A percentile compares a stretch with the other conserved stretches of the same genome.
These are phyloP conservation scores for Sarocladium brachiariae DNA, from an alignment of 2,329 filamentous ascomycete genomes.

Conservation along the genomic window DNA sequence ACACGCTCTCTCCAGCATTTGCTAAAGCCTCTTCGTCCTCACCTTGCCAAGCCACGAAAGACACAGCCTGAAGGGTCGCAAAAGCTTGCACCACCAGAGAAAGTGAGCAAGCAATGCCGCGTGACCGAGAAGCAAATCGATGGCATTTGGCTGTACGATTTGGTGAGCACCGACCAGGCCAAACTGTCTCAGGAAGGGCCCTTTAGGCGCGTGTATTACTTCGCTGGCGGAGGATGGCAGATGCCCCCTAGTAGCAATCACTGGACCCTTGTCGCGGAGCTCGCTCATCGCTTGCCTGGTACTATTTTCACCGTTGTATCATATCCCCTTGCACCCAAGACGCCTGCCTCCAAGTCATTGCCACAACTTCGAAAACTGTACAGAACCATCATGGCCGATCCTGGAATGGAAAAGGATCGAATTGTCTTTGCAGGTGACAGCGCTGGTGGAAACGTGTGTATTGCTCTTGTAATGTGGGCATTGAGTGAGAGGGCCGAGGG, in stretches of 20 bases:
- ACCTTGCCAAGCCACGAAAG: background rate
- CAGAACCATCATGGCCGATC: conserved; percentile 29
- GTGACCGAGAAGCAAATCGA: conserved; percentile 14
- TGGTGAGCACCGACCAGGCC: conserved; percentile 14
- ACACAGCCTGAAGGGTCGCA: background rate
- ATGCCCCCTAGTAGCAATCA: conserved; percentile 41
- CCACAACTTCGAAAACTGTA: conserved; percentile 41
- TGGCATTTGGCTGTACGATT: conserved; percentile 21
- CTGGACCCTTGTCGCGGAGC: conserved; percentile 41
- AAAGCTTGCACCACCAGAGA: conserved; percentile 2
- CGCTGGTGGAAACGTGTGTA: conserved; percentile 46
- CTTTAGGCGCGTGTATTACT: conserved; percentile 39
- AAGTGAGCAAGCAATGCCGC: background rate
- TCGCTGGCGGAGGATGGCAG: conserved; percentile 50
- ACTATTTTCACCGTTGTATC: conserved; percentile 41
- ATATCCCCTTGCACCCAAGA: conserved; percentile 46
- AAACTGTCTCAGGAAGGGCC: conserved; percentile 9
- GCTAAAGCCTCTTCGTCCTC: conserved; percentile 10
- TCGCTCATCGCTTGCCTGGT: conserved; percentile 33
- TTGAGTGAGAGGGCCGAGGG: conserved; percentile 23
- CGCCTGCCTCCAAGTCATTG: conserved; percentile 40
- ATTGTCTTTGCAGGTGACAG: conserved; percentile 48
- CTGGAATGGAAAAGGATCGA: conserved; percentile 27
- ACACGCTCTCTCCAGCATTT: conserved; percentile 10
- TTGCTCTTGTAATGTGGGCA: conserved; percentile 27